Evolutionary conservation across 192 early-diverging fungal genomes (phyloP), one percentile per base, ranked within the genome.

Genomic region (Coemansia erecta): DNA sequence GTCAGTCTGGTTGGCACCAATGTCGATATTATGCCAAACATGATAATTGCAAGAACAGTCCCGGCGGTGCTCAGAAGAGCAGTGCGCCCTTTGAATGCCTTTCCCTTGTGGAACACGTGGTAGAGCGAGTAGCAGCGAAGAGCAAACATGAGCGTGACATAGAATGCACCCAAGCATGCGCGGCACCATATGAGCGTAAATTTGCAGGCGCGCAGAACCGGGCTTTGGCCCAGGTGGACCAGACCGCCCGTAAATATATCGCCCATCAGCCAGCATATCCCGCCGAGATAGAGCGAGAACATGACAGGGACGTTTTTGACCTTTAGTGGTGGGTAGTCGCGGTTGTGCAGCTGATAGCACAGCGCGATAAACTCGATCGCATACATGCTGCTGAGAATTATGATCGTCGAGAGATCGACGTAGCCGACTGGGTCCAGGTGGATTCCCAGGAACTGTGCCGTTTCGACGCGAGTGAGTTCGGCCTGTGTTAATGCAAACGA

Each of bases 121-220:
- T 78, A 72, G 11, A 78, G 44, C 17, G 76, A 68, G 23, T 66
- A 78, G 46, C 62, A 68, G 26, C 76, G 66, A 9, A 78, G 52
- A 10, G 66, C 62, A 57, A 72, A 78, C 24, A 63, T 31, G 5
- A 59, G 59, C 3, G 70, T 66, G 0, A 72, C 60, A 12, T 66
- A 68, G 59, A 59, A 69, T 8, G 70, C 66, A 22, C 76, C 76
- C 19, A 72, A 49, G 35, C 65, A 78, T 9, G 66, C 56, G 10
- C 65, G 61, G 15, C 71, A 48, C 61, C 75, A 78, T 8, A 78
- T 65, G 4, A 63, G 21, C 2, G 68, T 68, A 24, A 71, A 50
- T 21, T 58, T 68, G 51, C 74, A 77, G 56, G 39, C 68, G 15
- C 56, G 55, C 19, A 77, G 49, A 21, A 71, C 21, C 2, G 61